Evolutionary conservation across 768 basidiomycete genomes (phyloP), one percentile per base, ranked within the genome.

Genomic region (Scleroderma bovista): DNA sequence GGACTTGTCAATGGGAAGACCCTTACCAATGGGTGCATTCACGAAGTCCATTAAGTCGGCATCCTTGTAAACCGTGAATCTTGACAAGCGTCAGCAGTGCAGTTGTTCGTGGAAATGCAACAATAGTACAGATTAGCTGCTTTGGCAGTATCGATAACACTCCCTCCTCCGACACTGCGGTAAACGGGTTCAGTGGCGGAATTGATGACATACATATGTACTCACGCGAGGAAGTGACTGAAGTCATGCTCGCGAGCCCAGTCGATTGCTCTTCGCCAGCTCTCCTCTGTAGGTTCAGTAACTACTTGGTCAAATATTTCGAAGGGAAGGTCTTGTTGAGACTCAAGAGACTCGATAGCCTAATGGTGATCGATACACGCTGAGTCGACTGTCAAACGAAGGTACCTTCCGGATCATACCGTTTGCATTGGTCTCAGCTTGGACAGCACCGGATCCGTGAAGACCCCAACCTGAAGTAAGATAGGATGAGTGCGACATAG

Each of bases 81-180:
- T 91, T 17, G 53, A 10, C 3, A 19, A 19, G 34, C 13, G 48
- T 63, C 37, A 55, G 47, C 7, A 43, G 7, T 48, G n/a, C 15
- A 43, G 8, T 42, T 3, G 15, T 0, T 3, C 22, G 9, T 19
- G 22, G 43, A 36, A 31, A n/a, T 12, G 16, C 59, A 76, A 46
- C 63, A 5, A 29, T 5, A 4, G 26, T 29, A 89, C 80, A 98
- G 60, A 69, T 97, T 98, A 29, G 95, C 93, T 7, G 93, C 82
- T 66, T 98, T 98, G 47, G 93, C 89, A 0, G 93, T 96, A 64
- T 96, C 94, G 62, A 96, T 96, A 22, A 92, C 89, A 59, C 88
- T 92, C 55, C 92, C 92, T n/a, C 92, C 92, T 53, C 92, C 91
- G 26, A 93, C 84, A 36, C 90, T 88, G 56, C 33, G 23, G 53